Evolutionary conservation across 495 filamentous ascomycete species (phyloP), one percentile per base, ranked within the genome.

Genomic region (Achaetomiella virescens): DNA sequence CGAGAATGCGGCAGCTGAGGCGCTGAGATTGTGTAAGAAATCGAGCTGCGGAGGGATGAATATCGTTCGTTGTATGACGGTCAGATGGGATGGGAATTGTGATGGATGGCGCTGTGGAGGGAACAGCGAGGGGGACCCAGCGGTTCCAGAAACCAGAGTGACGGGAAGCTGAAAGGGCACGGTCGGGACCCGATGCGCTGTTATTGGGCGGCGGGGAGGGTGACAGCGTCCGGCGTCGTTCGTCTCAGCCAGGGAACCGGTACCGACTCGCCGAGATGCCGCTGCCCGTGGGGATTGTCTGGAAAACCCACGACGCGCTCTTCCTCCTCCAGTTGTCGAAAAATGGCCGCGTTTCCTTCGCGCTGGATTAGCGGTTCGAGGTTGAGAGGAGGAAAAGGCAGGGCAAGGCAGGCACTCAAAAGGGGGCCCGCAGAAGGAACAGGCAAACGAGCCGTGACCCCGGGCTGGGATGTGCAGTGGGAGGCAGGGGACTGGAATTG

Each of bases 91-190:
- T 18, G 20, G 38, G 52, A 12, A 37, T 6, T 55, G 20, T 43
- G 36, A 29, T 35, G 55, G 0, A 9, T n/a, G 42, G 22, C 14
- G 52, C 21, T 48, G 31, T 45, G 54, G 46, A 44, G 18, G 56
- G 10, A 52, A 51, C 36, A 59, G 45, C 49, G 52, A 38, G 17
- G n/a, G n/a, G n/a, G 49, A 58, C 57, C 61, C 54, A 61, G 58
- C 31, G 59, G 50, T 68, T 59, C 66, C 64, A 66, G 64, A 66
- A 66, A 68, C 66, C 66, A 65, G 55, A 66, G 57, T 52, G 64
- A 65, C 59, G 66, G 65, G 64, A 57, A 52, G 33, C 52, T 58
- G 47, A 40, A 61, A 43, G 59, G 43, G 59, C 58, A 52, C 58
- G 55, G 63, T 58, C 56, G 65, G 27, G 51, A 58, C 52, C 59